These are phyloP conservation scores for Acorus gramineus DNA, from an alignment of 106 monocot species.

Conservation along the genomic window DNA sequence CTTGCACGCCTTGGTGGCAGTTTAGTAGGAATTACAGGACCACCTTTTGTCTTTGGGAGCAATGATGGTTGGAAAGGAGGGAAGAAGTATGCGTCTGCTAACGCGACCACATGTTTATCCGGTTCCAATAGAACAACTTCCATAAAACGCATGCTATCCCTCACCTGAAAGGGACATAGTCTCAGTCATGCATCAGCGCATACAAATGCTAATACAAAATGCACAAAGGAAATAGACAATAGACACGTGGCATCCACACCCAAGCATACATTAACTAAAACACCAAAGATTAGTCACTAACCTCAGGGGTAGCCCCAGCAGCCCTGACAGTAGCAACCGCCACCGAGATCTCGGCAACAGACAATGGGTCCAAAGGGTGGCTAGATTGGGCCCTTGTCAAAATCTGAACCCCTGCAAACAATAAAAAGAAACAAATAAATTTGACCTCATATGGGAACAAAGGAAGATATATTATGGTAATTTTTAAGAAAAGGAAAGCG, in stretches of 20 bases:
- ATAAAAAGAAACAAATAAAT: not conserved
- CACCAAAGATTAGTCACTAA: constrained; percentile 4
- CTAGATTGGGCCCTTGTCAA: constrained; percentile 68
- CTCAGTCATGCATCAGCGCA: too few relatives aligned
- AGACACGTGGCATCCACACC: too few relatives aligned
- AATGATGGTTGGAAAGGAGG: constrained; percentile 98
- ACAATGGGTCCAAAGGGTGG: constrained; percentile 93
- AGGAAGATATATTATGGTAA: not conserved
- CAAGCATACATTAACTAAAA: too few relatives aligned
- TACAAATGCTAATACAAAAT: too few relatives aligned
- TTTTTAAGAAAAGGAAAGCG: not conserved
- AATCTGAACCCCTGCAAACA: constrained; percentile 47
- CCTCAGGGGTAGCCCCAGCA: constrained; percentile 94
- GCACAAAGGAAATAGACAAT: too few relatives aligned
- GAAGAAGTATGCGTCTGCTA: constrained; percentile 98
- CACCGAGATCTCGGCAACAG: constrained; percentile 94
- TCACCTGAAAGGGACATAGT: constrained; percentile 37
- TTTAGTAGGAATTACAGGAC: constrained; percentile 78
- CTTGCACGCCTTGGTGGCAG: constrained; percentile 85
- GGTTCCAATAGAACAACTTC: constrained; percentile 90
- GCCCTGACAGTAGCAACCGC: constrained; percentile 94
- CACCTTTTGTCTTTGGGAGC: constrained; percentile 78
- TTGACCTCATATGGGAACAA: not conserved
- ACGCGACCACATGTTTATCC: constrained; percentile 79
- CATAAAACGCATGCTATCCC: constrained; percentile 96